Conservation (phyloP, 768 basidiomycete species). For the Suillus hirtellus region DNA sequence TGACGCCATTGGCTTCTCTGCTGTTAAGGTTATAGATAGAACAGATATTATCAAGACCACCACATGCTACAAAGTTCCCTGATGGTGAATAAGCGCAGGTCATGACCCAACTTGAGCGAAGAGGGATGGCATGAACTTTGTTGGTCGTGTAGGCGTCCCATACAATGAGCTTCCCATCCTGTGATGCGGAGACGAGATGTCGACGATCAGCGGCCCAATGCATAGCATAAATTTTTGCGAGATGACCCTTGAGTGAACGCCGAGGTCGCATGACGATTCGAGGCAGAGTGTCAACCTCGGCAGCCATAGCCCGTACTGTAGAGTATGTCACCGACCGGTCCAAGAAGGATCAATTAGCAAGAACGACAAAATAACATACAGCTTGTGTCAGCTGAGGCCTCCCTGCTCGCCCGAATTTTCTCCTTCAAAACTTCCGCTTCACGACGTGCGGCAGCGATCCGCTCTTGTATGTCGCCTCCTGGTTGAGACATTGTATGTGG, state of each 20-base stretch:
- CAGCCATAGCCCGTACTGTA: constrained; percentile 96
- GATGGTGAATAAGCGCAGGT: constrained; percentile 98
- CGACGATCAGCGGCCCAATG: constrained; percentile 98
- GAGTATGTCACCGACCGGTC: constrained; percentile 18
- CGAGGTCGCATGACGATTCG: constrained; percentile 97
- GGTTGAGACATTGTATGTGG: constrained; percentile 67
- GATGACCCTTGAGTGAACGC: constrained; percentile 92
- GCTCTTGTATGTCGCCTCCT: constrained; percentile 84
- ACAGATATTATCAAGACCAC: constrained; percentile 98
- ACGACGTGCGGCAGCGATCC: constrained; percentile 93
- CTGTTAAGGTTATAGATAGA: constrained; percentile 95
- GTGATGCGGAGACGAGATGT: constrained; percentile 98
- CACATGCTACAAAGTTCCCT: constrained; percentile 96
- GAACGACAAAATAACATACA: constrained; percentile 54
- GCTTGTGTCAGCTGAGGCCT: constrained; percentile 97
- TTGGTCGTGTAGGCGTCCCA: constrained; percentile 99
- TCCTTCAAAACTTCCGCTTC: constrained; percentile 98
- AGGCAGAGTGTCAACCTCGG: constrained; percentile 92
- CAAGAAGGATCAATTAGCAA: constrained; percentile 7
- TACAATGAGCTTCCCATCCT: constrained; percentile 98
- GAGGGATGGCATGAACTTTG: constrained; percentile 98
- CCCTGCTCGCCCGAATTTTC: constrained; percentile 95
- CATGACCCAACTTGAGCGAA: constrained; percentile 99
- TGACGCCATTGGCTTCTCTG: constrained; percentile 69
- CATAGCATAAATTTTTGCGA: constrained; percentile 99